A percentile compares a stretch with the other conserved stretches of the same genome.
These are phyloP conservation scores for Ceratocystis lukuohia DNA, from an alignment of 2,329 filamentous ascomycete species.

Conservation along the genomic window DNA sequence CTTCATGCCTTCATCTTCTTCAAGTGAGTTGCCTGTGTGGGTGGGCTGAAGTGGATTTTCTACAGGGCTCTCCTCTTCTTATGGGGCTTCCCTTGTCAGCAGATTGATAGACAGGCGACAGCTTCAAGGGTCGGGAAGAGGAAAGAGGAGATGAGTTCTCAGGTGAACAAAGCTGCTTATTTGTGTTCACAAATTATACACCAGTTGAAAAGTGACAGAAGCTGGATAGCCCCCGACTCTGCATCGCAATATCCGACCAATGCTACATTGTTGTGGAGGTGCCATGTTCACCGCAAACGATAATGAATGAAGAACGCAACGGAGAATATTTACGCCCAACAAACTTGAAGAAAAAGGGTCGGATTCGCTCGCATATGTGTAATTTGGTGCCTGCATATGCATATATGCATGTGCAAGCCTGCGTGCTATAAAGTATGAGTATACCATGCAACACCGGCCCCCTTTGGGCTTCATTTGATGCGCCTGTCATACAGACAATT, in stretches of 20 bases:
- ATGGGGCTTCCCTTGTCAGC: background rate
- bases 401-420: background rate
- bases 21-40: background rate
- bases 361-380: background rate
- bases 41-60: background rate
- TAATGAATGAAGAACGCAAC: background rate
- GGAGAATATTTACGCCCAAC: background rate
- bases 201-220: background rate
- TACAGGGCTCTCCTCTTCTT: background rate
- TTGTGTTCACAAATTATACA: background rate
- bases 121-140: background rate
- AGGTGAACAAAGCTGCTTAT: background rate
- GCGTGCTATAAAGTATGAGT: background rate
- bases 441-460: background rate
- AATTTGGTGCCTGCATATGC: background rate
- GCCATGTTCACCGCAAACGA: background rate
- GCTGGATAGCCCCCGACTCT: too few relatives aligned
- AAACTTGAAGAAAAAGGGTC: background rate
- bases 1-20: background rate
- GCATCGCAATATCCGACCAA: background rate
- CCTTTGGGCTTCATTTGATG: background rate
- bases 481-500: background rate
- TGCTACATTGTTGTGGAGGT: background rate
- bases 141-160: background rate
- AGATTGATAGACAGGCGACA: slow-evolving; percentile 4